Evolutionary conservation across 2,329 filamentous ascomycete species (phyloP).

Genomic region (Fusarium sp.): DNA sequence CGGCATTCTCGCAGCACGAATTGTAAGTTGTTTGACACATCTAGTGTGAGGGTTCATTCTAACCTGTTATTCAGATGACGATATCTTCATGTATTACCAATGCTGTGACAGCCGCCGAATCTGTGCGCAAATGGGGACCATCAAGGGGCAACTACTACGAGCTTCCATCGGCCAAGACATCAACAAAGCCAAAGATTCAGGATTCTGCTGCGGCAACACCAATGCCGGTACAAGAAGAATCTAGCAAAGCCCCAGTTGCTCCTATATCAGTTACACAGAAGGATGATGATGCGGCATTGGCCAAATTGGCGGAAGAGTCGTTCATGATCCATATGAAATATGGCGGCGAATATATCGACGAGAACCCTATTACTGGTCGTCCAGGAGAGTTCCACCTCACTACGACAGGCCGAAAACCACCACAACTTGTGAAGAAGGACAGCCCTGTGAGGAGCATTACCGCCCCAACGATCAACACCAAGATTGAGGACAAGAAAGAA

Average conservation of each 20-base stretch:
- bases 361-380: conserved; percentile 74
- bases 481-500: conserved; percentile 60
- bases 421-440: conserved; percentile 48
- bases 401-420: conserved; percentile 67
- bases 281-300: conserved; percentile 55
- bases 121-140: conserved; percentile 66
- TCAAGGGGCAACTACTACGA: conserved; percentile 66
- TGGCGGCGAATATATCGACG: conserved; percentile 74
- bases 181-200: conserved; percentile 48
- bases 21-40: conserved; percentile 57
- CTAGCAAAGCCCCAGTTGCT: conserved; percentile 41
- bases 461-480: conserved; percentile 56
- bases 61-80: conserved; percentile 56
- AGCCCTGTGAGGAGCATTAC: conserved; percentile 52
- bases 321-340: conserved; percentile 68
- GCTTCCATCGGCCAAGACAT: conserved; percentile 49
- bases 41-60: conserved; percentile 15
- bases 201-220: conserved; percentile 63
- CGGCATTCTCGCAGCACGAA: conserved; percentile 69
- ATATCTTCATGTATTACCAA: conserved; percentile 68
- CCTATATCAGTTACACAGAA: conserved; percentile 49
- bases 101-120: conserved; percentile 63
- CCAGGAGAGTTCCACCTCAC: conserved; percentile 75
- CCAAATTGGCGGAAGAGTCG: conserved; percentile 68
- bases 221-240: conserved; percentile 54